These are phyloP conservation scores for Porodaedalea pini DNA, from an alignment of 1,284 basidiomycete genomes.

Conservation along the genomic window DNA sequence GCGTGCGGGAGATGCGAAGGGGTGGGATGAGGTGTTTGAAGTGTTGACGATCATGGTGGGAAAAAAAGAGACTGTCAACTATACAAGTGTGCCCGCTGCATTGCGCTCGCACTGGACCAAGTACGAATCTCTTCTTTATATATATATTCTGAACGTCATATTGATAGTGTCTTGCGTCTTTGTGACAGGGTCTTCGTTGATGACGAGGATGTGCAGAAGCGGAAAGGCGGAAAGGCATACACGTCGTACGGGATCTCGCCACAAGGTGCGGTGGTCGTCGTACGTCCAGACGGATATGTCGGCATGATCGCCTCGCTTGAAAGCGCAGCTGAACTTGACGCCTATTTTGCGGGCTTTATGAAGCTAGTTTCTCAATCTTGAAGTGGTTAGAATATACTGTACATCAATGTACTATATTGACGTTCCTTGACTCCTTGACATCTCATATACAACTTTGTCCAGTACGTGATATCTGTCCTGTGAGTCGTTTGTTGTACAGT, in stretches of 20 bases:
- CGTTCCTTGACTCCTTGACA: no score
- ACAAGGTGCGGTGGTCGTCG: slow-evolving; percentile 60
- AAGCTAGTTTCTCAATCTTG: no score
- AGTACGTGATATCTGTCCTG: no score
- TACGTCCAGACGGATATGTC: slow-evolving; percentile 75
- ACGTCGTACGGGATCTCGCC: slow-evolving; percentile 53
- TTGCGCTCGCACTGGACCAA: slow-evolving; percentile 66
- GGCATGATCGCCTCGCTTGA: slow-evolving; percentile 54
- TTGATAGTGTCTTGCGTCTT: background rate
- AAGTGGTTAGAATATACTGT: no score
- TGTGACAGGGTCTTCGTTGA: slow-evolving; percentile 47
- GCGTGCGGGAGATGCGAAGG: slow-evolving; percentile 24
- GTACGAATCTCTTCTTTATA: slow-evolving; percentile 35
- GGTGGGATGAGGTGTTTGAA: slow-evolving; percentile 43
- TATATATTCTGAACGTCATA: background rate
- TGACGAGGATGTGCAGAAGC: slow-evolving; percentile 37
- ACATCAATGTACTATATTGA: no score
- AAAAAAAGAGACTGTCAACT: slow-evolving; percentile 45
- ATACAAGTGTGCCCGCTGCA: slow-evolving; percentile 45
- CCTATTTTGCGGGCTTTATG: slow-evolving; percentile 50
- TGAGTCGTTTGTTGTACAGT: background rate
- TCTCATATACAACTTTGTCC: no score
- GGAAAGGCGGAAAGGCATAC: slow-evolving; percentile 47
- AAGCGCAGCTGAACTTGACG: slow-evolving; percentile 36
- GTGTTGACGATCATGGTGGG: slow-evolving; percentile 48